A percentile compares a stretch with the other conserved stretches of the same genome.
These are phyloP conservation scores for Sporothrix pseudoabietina DNA, from an alignment of 2,329 filamentous ascomycete genomes.

Conservation along the genomic window DNA sequence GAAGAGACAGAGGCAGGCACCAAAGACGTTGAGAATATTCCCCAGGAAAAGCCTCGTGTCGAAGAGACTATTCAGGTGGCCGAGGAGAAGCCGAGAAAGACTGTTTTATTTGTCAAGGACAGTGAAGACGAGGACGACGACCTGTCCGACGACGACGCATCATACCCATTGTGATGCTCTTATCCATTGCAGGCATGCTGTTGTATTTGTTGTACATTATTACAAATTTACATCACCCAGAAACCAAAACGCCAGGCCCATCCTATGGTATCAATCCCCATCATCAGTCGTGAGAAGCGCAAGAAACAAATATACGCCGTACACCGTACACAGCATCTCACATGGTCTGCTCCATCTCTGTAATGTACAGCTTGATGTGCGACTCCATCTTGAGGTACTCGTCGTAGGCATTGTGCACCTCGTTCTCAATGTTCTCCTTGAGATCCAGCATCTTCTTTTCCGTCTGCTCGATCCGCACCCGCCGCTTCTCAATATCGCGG, in stretches of 20 bases:
- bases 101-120: constrained; percentile 29
- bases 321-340: constrained; percentile 35
- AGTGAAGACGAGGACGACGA: constrained; percentile 33
- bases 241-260: constrained; percentile 33
- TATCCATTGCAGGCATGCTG: background rate
- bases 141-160: background rate
- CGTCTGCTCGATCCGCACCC: constrained; percentile 94
- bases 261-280: constrained; percentile 43
- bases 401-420: constrained; percentile 85
- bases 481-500: constrained; percentile 86
- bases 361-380: constrained; percentile 96
- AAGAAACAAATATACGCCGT: constrained; percentile 28
- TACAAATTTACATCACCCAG: background rate
- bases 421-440: constrained; percentile 95
- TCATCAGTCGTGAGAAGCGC: constrained; percentile 37
- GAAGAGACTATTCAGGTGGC: background rate
- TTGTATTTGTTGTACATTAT: background rate
- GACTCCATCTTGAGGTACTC: constrained; percentile 98
- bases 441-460: constrained; percentile 99
- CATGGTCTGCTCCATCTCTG: constrained; percentile 94
- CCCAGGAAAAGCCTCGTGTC: background rate
- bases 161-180: constrained; percentile 25
- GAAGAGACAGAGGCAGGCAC: constrained; percentile 38
- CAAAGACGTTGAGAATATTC: background rate
- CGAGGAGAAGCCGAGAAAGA: background rate